Conservation (phyloP, 2,329 filamentous ascomycete genomes). For the Beauveria australis region DNA sequence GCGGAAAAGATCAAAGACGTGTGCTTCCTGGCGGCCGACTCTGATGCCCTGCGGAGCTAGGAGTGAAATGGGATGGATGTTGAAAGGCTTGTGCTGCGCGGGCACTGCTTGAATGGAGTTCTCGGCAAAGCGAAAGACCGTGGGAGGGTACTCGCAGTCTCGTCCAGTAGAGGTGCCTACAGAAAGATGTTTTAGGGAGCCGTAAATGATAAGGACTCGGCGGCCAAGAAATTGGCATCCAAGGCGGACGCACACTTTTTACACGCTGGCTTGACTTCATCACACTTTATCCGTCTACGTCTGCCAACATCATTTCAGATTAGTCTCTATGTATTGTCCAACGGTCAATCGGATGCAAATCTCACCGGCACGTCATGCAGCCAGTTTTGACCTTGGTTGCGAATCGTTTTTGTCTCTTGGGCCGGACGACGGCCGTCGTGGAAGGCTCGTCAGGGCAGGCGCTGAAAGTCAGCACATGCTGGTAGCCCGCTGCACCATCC, state of each 20-base stretch:
- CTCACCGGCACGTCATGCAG: slow-evolving; percentile 9
- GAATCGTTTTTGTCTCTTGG: not conserved
- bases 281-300: slow-evolving; percentile 4
- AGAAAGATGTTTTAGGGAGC: not conserved
- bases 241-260: not conserved
- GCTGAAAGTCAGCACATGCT: not conserved
- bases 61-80: not conserved
- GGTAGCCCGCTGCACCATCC: not conserved
- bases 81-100: not conserved
- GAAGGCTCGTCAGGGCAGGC: not conserved
- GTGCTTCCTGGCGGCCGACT: not conserved
- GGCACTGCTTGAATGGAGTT: not conserved
- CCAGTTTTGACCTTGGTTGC: slow-evolving; percentile 4
- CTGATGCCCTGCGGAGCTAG: not conserved
- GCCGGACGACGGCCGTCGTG: not conserved
- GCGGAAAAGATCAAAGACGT: slow-evolving; percentile 5
- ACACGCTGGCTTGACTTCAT: slow-evolving; percentile 6
- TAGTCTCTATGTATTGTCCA: not conserved
- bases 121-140: not conserved
- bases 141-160: not conserved
- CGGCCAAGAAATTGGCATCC: not conserved
- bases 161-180: not conserved
- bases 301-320: not conserved
- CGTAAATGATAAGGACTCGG: not conserved
- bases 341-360: not conserved